Evolutionary conservation across 106 monocot genomes (phyloP).

Genomic region (Apostasia ramifera): DNA sequence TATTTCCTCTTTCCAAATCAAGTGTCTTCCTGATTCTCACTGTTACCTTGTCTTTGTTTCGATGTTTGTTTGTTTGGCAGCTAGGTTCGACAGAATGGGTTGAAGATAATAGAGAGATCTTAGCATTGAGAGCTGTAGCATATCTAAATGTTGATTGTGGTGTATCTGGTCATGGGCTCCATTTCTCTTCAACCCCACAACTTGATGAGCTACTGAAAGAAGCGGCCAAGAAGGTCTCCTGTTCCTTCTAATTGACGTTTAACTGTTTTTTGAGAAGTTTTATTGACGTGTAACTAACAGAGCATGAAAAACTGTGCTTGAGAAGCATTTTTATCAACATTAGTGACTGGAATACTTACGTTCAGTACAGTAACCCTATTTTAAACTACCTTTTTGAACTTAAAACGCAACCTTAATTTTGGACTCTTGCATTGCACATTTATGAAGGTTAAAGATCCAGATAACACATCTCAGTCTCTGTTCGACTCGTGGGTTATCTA

Average conservation of each 20-base stretch:
- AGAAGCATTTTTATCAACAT: not conserved
- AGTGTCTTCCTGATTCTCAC: not conserved
- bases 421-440: not conserved
- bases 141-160: conserved; percentile 61
- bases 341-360: not conserved
- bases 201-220: conserved; percentile 53
- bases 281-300: not conserved
- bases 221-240: conserved; percentile 39
- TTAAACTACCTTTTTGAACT: not conserved
- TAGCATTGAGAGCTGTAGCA: conserved; percentile 51
- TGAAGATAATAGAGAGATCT: conserved; percentile 58
- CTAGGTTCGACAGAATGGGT: conserved; percentile 85
- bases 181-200: conserved; percentile 54
- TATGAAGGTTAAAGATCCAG: conserved; percentile 73
- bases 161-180: conserved; percentile 53
- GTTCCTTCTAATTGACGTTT: not conserved
- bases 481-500: conserved; percentile 64
- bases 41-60: not conserved
- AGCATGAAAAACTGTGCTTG: not conserved
- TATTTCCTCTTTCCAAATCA: not conserved
- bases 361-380: not conserved
- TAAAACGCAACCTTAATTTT: not conserved
- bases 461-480: conserved; percentile 56
- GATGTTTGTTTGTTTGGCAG: conserved; percentile 19
- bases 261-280: too few species aligned